Conservation (phyloP, 768 basidiomycete genomes). For the Inosperma sp. region DNA sequence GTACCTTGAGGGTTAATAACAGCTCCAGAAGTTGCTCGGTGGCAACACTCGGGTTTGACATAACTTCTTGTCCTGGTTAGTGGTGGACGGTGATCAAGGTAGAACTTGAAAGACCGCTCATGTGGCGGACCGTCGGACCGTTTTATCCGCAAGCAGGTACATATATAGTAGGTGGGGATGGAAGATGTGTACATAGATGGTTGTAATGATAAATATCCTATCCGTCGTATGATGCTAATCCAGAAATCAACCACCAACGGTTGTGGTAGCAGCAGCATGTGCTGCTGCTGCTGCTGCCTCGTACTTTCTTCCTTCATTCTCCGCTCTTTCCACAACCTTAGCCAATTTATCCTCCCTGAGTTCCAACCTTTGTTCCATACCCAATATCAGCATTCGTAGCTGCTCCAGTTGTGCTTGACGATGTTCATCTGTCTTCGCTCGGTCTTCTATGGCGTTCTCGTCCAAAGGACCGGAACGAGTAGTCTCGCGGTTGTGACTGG, state of each 20-base stretch:
- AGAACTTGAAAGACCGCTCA: too few relatives aligned
- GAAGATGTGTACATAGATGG: too few relatives aligned
- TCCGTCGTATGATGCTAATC: not conserved
- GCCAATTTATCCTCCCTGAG: slow-evolving; percentile 55
- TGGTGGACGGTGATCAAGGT: too few relatives aligned
- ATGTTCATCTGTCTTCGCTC: slow-evolving; percentile 15
- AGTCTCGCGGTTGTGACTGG: not conserved
- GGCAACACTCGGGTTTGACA: slow-evolving; percentile 50
- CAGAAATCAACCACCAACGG: not conserved
- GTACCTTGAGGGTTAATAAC: slow-evolving; percentile 68
- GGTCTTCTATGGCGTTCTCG: slow-evolving; percentile 2
- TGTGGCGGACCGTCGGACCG: too few relatives aligned
- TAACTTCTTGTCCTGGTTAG: too few relatives aligned
- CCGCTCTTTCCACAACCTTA: slow-evolving; percentile 58
- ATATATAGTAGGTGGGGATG: too few relatives aligned
- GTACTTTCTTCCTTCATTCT: slow-evolving; percentile 51
- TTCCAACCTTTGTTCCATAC: slow-evolving; percentile 71
- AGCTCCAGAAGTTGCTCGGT: slow-evolving; percentile 70
- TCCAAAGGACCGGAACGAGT: not conserved
- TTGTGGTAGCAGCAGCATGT: not conserved
- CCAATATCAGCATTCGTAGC: slow-evolving; percentile 60
- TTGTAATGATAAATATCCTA: too few relatives aligned
- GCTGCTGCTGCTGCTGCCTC: slow-evolving; percentile 27
- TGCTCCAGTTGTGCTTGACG: slow-evolving; percentile 56
- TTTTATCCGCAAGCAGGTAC: too few relatives aligned